Base-by-base conservation (phyloP, 2,329 filamentous ascomycete genomes). In the Hypomyces perniciosus region DNA sequence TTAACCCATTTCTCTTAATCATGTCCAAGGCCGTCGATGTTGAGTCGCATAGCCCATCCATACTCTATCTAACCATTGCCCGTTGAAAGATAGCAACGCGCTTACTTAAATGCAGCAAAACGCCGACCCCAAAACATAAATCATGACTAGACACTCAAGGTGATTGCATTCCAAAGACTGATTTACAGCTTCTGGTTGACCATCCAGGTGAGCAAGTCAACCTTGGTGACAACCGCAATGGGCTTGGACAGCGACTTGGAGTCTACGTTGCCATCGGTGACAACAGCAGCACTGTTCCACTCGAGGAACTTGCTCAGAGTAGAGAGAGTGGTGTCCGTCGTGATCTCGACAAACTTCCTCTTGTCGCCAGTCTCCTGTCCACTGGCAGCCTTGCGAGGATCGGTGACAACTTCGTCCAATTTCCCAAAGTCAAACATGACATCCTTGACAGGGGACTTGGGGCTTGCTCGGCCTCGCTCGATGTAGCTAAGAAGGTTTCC, bases 381-480 rank as follows among this genome's bases (percentile, higher is more conserved):
- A 12, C 67, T 65, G 30, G 66, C 77, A 48, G 87, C 74, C 61
- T 86, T 80, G 54, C 85, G 81, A 30, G 89, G 84, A 62, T 97
- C 90, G n/a, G 90, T 95, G 51, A 95, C 84, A 6, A 96, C 85
- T 72, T 97, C 91, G 59, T 88, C 83, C 50, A 96, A 79, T 60
- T 85, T 87, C 52, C 83, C 79, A 72, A 99, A 99, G 69, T 96
- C 86, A 65, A 99, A 99, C 93, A 99, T 99, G 71, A 96, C 89
- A 27, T 91, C 85, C 55, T 81, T 81, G 52, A 99, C 89, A 1
- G 82, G 83, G 58, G 80, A 88, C 59, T 84, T 78, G 6, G 83
- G 83, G 0, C 80, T 83, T 9, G 90, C 90, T 35, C 91, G 86
- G 12, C 90, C 89, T 46, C 85, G 83, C 2, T 88, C 91, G 62